phyloP scores from a whole-genome alignment of 306 rosid species.

The Pterocarpus macrocarpus region DNA sequence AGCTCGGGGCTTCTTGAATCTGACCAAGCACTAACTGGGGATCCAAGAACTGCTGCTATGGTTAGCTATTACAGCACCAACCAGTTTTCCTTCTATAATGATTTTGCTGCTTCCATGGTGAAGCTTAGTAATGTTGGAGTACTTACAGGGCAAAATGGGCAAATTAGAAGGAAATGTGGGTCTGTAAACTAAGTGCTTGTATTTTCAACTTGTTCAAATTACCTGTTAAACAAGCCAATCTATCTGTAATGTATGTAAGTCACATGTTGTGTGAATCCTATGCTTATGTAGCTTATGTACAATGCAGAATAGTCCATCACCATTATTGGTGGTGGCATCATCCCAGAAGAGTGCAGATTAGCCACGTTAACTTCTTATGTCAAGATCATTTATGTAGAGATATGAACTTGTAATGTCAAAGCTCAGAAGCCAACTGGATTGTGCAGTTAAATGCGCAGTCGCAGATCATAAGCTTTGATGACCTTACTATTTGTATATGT shows the following conservation, averaged over 20 bases:
- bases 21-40: conserved; percentile 61
- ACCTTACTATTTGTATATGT: neutral
- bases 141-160: conserved; percentile 61
- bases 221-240: no score
- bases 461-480: no score
- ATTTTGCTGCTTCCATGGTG: conserved; percentile 70
- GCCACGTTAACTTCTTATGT: no score
- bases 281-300: no score
- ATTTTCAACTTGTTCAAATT: neutral
- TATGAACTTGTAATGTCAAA: conserved; percentile 20
- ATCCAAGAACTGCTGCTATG: conserved; percentile 52
- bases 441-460: neutral
- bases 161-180: conserved; percentile 68
- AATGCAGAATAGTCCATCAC: no score
- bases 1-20: conserved; percentile 66
- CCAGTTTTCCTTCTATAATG: conserved; percentile 53
- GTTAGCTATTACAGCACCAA: conserved; percentile 58
- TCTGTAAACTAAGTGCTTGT: conserved; percentile 55
- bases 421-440: neutral
- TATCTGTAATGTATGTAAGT: neutral
- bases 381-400: neutral
- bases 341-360: no score
- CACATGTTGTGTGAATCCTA: no score
- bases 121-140: conserved; percentile 69
- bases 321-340: no score